Evolutionary conservation across 2,329 filamentous ascomycete species (phyloP), one percentile per base, ranked within the genome.

Genomic region (Pseudogymnoascus sp.): DNA sequence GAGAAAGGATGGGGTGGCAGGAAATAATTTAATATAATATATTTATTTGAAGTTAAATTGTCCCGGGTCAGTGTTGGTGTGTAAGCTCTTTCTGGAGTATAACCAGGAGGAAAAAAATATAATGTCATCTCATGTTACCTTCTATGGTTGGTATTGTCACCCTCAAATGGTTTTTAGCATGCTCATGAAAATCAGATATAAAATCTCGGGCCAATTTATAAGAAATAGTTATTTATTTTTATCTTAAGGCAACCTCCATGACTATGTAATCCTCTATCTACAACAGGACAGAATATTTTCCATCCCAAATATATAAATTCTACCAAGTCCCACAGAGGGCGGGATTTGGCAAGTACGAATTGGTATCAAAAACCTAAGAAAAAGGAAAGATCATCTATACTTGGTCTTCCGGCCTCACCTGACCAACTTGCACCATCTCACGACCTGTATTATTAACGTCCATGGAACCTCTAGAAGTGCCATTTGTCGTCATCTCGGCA

Each of bases 351-450:
- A 55, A 55, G 18, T 55, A 29, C 27, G 48, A 55, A 33, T 18
- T 55, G 48, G 48, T 55, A 55, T 55, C 48, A 55, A 55, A 52
- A 52, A 55, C 21, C 21, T 21, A 33, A 55, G 4, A n/a, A 31
- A n/a, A 55, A 5, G 5, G n/a, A 18, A 55, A 55, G 13, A 2
- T 9, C 27, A 21, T 33, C 48, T 55, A 55, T 1, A 55, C 48
- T 33, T 55, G 48, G 15, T 55, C 13, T 55, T 55, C 48, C 29
- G 48, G 48, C 29, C 48, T 55, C 29, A 13, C 13, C 48, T 55
- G 48, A n/a, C 48, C 48, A 18, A 55, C 48, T 29, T 55, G 48
- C 27, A 55, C 48, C 48, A 55, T 55, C 48, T 55, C 48, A 55
- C 29, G 45, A 15, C 18, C 40, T 12, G 10, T 31, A 27, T 52